phyloP scores from a whole-genome alignment of 2,329 filamentous ascomycete genomes.

The Trichoderma cornu-damae region DNA sequence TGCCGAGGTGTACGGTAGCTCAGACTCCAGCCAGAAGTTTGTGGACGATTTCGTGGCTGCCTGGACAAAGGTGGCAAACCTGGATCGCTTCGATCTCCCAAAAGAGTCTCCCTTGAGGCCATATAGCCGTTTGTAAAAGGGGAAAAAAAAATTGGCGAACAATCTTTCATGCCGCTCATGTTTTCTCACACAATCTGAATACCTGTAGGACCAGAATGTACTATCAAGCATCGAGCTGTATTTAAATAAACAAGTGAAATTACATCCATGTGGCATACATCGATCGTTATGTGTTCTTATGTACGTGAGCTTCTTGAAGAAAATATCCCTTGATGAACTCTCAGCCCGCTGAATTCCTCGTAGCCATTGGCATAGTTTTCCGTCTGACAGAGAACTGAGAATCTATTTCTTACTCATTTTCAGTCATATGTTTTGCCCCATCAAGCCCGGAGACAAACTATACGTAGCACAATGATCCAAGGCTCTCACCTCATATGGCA shows the following conservation, averaged over 20 bases:
- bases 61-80: constrained; percentile 71
- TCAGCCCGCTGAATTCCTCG: neutral
- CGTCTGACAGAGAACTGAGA: neutral
- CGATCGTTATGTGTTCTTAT: neutral
- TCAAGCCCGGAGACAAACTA: neutral
- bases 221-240: neutral
- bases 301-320: neutral
- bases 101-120: constrained; percentile 18
- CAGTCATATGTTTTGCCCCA: too few relatives aligned
- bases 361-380: neutral
- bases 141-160: neutral
- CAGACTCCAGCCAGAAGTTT: constrained; percentile 58
- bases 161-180: neutral
- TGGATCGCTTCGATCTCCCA: constrained; percentile 63
- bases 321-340: too few relatives aligned
- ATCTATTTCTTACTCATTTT: neutral
- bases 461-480: neutral
- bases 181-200: neutral
- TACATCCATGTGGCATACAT: neutral
- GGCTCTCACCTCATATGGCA: neutral
- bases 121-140: constrained; percentile 18
- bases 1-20: constrained; percentile 62
- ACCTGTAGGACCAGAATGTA: constrained; percentile 7
- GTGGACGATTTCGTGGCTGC: constrained; percentile 65
- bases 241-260: neutral